Percentiles rank a stretch among this genome's conserved stretches.
Conservation (phyloP, 306 rosid genomes). For the Malus domestica region DNA sequence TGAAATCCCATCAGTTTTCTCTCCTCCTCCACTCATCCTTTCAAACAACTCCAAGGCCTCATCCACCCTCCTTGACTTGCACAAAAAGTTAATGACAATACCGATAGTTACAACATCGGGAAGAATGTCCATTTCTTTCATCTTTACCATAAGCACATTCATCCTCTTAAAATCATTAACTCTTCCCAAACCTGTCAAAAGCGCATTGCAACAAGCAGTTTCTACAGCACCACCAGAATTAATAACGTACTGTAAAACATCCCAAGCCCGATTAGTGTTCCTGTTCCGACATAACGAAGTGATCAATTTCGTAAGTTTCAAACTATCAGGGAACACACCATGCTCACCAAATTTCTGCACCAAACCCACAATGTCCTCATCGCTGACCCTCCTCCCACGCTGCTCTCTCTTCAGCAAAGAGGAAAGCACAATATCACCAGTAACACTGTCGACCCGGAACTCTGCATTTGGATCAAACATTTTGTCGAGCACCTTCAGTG, state of each 20-base stretch:
- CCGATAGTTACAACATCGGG: slow-evolving; percentile 59
- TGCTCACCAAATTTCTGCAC: slow-evolving; percentile 36
- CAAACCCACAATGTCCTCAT: slow-evolving; percentile 42
- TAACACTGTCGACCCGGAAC: slow-evolving; percentile 35
- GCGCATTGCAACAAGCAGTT: slow-evolving; percentile 61
- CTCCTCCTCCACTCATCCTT: slow-evolving; percentile 39
- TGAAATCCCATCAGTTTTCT: slow-evolving; percentile 4
- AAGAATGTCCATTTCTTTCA: slow-evolving; percentile 53
- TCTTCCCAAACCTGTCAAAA: slow-evolving; percentile 54
- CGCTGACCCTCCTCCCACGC: slow-evolving; percentile 28
- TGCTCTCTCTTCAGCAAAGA: slow-evolving; percentile 23
- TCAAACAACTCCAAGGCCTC: slow-evolving; percentile 55
- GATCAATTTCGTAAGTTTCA: slow-evolving; percentile 49
- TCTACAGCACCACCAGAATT: slow-evolving; percentile 42
- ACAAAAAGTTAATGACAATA: slow-evolving; percentile 50
- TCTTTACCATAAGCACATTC: slow-evolving; percentile 52
- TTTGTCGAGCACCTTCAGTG: slow-evolving; percentile 58
- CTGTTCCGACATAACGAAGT: slow-evolving; percentile 39
- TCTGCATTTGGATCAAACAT: slow-evolving; percentile 42
- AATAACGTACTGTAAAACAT: slow-evolving; percentile 44
- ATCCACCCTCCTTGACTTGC: slow-evolving; percentile 68
- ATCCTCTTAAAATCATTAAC: slow-evolving; percentile 38
- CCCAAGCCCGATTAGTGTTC: slow-evolving; percentile 54
- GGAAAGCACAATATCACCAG: slow-evolving; percentile 40
- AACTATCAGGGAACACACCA: slow-evolving; percentile 39